Base-by-base conservation (phyloP, 2,329 filamentous ascomycete species). In the Dactylella cylindrospora region DNA sequence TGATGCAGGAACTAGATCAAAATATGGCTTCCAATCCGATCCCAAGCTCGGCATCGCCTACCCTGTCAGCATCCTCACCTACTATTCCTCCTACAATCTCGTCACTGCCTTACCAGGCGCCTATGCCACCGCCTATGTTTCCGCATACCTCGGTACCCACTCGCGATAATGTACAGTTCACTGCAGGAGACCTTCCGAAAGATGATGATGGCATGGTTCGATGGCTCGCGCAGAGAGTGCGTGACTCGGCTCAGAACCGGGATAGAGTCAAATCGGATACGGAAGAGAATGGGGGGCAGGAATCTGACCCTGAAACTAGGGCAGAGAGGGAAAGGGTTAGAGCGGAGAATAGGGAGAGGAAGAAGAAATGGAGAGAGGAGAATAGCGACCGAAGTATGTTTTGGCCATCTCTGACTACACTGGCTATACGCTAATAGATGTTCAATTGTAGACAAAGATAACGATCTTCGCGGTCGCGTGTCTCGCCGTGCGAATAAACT, bases 401-500 rank as follows among this genome's bases (percentile, higher is more conserved):
- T 28, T 33, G 40, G 25, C 26, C 35, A 7, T 46, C 2, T n/a
- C 13, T 31, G 3, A 8, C 3, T 7, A 9, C 17, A 12, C 20
- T 31, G 12, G 8, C 9, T 33, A 10, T 19, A 12, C 20, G n/a
- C 32, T 22, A 25, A 43, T 44, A 4, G 5, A 9, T 19, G 40
- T 20, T 22, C 33, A 25, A 41, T 35, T 32, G 26, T 31, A 70
- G 69, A 70, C 51, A 70, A 70, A 33, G 69, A 70, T 38, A 70
- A 70, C 41, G 69, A 70, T 39, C 68, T 70, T 17, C 67, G 69
- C 33, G 70, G 69, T 23, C 69, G 69, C 20, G 70, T 70, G n/a
- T 69, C 68, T 31, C 70, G 69, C 45, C 67, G 69, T 3, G 69
- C 69, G 2, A 67, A 64, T 29, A 67, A 68, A 50, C 55, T 70